Base-by-base conservation (phyloP, 2,329 filamentous ascomycete genomes). In the Cladosporium velox region DNA sequence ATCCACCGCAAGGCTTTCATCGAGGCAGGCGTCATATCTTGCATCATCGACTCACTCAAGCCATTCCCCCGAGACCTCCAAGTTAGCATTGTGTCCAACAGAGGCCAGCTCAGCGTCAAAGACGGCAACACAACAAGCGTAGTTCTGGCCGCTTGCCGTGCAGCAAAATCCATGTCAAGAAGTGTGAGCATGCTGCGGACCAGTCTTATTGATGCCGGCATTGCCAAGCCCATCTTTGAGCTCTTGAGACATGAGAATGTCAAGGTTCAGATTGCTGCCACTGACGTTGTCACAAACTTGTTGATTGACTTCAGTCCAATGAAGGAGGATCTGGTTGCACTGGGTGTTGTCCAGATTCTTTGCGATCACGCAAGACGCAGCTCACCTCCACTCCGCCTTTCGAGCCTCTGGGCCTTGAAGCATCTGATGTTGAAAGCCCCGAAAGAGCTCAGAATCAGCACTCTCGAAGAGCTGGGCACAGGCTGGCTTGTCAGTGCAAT, bases 371-470 rank as follows among this genome's bases (percentile, higher is more conserved):
- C 93, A 1, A 91, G 91, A 76, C 95, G 91, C 0, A 84, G 86
- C 57, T 91, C 94, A 73, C 86, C 90, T n/a, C 87, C 89, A 57
- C 82, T 98, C 63, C 88, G 92, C 28, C 84, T 96, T 30, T 93
- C 95, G 72, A 93, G 93, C 26, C 80, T 99, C 1, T 99, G 95
- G 94, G 92, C 93, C 6, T 81, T 99, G 66, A 98, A 98, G 76
- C 92, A 98, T 78, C 85, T 97, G 59, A 90, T 96, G 2, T 86
- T 91, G 69, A 88, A 88, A 26, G 87, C 91, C 6, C 85, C 86
- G 21, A 88, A 90, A 54, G 86, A 90, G 14, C 82, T 91, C 70
- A 96, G 95, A 78, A 90, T 90, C 72, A 85, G 86, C 58, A 92
- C 92, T 67, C 80, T 98, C 14, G 88, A 93, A 59, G 88, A 91